Conservation (phyloP, 2,329 filamentous ascomycete genomes). For the Cytospora chrysosperma region DNA sequence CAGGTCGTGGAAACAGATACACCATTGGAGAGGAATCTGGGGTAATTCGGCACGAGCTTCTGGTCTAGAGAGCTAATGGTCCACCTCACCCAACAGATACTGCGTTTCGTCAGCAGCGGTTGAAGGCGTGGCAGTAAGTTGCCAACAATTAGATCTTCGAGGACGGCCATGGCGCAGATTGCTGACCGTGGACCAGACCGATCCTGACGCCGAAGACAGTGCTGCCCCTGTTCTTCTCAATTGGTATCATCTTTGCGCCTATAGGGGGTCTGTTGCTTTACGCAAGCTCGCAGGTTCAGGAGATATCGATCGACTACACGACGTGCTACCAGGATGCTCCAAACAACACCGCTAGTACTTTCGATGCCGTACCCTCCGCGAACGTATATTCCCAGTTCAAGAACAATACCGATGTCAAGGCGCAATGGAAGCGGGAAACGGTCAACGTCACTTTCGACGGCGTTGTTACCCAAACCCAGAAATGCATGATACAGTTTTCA, state of each 20-base stretch:
- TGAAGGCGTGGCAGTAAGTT: constrained; percentile 97
- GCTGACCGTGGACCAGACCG: constrained; percentile 56
- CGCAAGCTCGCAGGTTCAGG: constrained; percentile 86
- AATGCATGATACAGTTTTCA: constrained; percentile 75
- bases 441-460: constrained; percentile 43
- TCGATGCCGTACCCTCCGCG: constrained; percentile 52
- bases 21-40: not conserved
- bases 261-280: constrained; percentile 85
- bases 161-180: not conserved
- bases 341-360: constrained; percentile 33
- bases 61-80: constrained; percentile 21
- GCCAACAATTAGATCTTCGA: constrained; percentile 25
- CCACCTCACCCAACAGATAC: constrained; percentile 61
- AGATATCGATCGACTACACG: constrained; percentile 89
- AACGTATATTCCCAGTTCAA: constrained; percentile 73
- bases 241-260: constrained; percentile 89
- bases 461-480: constrained; percentile 38
- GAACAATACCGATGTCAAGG: constrained; percentile 40
- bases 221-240: constrained; percentile 83
- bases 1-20: not conserved
- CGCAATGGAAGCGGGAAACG: constrained; percentile 44
- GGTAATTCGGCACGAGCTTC: not conserved
- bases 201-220: constrained; percentile 95
- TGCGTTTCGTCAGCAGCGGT: constrained; percentile 90
- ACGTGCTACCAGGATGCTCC: constrained; percentile 64